phyloP scores from a whole-genome alignment of 2,329 filamentous ascomycete species.

The Grosmannia huntii region DNA sequence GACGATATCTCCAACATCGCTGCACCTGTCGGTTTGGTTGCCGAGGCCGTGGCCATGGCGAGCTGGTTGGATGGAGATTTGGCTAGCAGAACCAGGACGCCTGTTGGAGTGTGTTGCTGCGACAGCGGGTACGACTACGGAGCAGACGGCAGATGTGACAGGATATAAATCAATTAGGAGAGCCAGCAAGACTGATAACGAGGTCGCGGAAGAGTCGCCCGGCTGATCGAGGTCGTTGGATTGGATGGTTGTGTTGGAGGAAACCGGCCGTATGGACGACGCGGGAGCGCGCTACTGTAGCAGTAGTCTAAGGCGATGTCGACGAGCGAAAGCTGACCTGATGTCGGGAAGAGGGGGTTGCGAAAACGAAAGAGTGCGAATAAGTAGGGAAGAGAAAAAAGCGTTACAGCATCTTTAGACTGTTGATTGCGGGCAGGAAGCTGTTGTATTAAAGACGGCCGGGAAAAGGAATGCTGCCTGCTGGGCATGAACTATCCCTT shows the following conservation, averaged over 20 bases:
- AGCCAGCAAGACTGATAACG: not conserved
- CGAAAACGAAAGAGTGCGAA: not conserved
- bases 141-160: not conserved
- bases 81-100: not conserved
- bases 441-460: not conserved
- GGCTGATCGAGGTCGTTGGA: not conserved
- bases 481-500: too few species aligned
- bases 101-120: not conserved
- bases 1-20: not conserved
- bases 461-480: not conserved
- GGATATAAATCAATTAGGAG: not conserved
- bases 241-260: not conserved
- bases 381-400: not conserved
- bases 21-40: not conserved
- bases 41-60: slow-evolving; percentile 1
- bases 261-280: not conserved
- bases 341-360: not conserved
- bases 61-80: not conserved
- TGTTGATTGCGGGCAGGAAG: not conserved
- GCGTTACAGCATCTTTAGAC: not conserved
- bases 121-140: not conserved
- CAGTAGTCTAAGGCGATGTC: too few species aligned
- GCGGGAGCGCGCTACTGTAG: not conserved
- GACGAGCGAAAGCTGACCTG: too few species aligned
- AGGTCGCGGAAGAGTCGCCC: not conserved